Evolutionary conservation across 371 early-diverging fungal species (phyloP), one percentile per base, ranked within the genome.

Genomic region (Mucor lusitanicus): DNA sequence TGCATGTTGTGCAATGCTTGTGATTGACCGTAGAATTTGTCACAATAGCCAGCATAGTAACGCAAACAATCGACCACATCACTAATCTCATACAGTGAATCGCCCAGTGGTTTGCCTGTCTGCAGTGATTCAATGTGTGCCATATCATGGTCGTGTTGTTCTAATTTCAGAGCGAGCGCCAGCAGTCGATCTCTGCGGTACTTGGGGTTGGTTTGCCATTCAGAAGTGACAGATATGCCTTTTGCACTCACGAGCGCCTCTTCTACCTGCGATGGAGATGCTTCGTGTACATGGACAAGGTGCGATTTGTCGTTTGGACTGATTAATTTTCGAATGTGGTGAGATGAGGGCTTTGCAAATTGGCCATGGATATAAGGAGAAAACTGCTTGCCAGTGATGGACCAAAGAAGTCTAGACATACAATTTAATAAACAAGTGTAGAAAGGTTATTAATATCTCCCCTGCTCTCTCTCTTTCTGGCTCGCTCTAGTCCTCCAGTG

Each of bases 91-190:
- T 74, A 79, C 19, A 75, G 54, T 15, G 91, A 84, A 54, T 88
- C 89, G 1, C 56, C 59, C 19, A 89, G 70, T 0, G 93, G 87
- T 75, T 97, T 96, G 3, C 97, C 96, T 7, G 91, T 93, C 72
- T 94, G 91, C 17, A 85, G 58, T n/a, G 90, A 85, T 73, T 96
- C 97, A 27, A 95, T 69, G 0, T 78, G 77, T 11, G 94, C 92
- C 53, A 96, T 66, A 5, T 80, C 78, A 7, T 83, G 75, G 13
- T 74, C 71, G 66, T 90, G 76, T 6, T 80, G 59, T 62, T 89
- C 71, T 3, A 96, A 70, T 0, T 80, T 76, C 7, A 86, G 73
- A 3, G 94, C 93, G 56, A 94, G 82, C 3, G 78, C 78, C 9
- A 90, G 73, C 56, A 95, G 69, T 1, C 85, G 79, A 61, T 92